A percentile compares a stretch with the other conserved stretches of the same genome.
phyloP scores from a whole-genome alignment of 2,329 filamentous ascomycete genomes.

The Clarireedia monteithiana region DNA sequence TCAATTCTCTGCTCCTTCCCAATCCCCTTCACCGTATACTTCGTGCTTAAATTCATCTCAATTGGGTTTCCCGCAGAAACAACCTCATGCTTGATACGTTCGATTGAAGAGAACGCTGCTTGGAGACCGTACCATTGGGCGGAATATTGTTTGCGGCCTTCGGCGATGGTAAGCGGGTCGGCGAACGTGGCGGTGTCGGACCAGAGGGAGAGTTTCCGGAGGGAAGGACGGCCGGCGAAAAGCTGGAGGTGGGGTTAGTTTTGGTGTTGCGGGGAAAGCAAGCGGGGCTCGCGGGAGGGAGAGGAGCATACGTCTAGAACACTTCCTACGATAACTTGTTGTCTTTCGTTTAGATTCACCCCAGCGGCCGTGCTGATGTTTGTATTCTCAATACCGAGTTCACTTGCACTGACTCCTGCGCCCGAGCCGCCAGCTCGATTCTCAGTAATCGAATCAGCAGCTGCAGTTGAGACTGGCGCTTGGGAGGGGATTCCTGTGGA shows the following conservation, averaged over 20 bases:
- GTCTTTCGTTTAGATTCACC: constrained; percentile 40
- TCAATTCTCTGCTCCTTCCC: constrained; percentile 42
- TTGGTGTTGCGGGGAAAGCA: not conserved
- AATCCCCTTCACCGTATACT: constrained; percentile 46
- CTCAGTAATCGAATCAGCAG: not conserved
- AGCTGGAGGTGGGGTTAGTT: constrained; percentile 32
- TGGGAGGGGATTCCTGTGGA: not conserved
- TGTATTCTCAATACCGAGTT: constrained; percentile 42
- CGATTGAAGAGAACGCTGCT: constrained; percentile 48
- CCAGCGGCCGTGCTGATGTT: constrained; percentile 44
- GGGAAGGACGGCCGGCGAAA: constrained; percentile 51
- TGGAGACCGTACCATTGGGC: constrained; percentile 52
- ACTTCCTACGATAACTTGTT: constrained; percentile 48
- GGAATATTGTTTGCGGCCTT: constrained; percentile 43
- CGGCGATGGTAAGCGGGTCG: constrained; percentile 50
- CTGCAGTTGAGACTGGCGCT: not conserved
- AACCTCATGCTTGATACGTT: constrained; percentile 46
- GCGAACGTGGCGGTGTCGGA: constrained; percentile 47
- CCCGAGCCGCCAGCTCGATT: not conserved
- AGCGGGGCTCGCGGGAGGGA: not conserved
- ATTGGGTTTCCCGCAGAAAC: constrained; percentile 51
- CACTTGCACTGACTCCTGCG: not conserved
- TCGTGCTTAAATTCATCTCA: constrained; percentile 43
- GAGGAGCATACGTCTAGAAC: constrained; percentile 43
- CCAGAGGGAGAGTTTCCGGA: constrained; percentile 53